phyloP scores from a whole-genome alignment of 1,284 basidiomycete genomes.

The Laetiporus sulphureus region DNA sequence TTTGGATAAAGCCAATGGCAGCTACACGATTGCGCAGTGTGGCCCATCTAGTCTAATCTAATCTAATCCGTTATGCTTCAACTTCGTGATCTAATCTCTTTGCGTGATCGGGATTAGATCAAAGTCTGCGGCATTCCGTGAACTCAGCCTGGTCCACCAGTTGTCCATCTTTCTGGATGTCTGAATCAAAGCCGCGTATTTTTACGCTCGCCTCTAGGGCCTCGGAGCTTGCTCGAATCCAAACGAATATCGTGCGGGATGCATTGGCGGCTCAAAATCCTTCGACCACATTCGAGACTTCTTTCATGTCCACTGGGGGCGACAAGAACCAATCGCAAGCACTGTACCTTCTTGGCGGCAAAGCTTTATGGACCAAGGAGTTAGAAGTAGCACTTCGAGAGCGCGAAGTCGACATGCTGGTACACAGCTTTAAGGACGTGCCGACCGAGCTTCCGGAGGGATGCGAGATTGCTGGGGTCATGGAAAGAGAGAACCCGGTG shows the following conservation, averaged over 20 bases:
- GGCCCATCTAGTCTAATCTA: too few species aligned
- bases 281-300: constrained; percentile 53
- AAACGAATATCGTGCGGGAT: constrained; percentile 72
- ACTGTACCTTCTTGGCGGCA: constrained; percentile 75
- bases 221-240: constrained; percentile 81
- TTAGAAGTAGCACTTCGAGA: constrained; percentile 80
- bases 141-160: too few species aligned
- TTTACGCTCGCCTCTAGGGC: constrained; percentile 79
- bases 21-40: too few species aligned
- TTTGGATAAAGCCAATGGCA: too few species aligned
- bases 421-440: constrained; percentile 93
- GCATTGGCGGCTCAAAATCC: constrained; percentile 46
- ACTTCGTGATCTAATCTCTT: too few species aligned
- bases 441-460: constrained; percentile 84
- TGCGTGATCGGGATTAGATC: too few species aligned
- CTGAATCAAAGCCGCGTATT: constrained; percentile 12
- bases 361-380: constrained; percentile 93
- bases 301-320: constrained; percentile 86
- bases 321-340: constrained; percentile 88
- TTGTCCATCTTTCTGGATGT: too few species aligned
- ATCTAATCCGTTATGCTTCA: too few species aligned
- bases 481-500: constrained; percentile 85
- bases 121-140: too few species aligned
- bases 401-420: constrained; percentile 82
- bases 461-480: constrained; percentile 81